Evolutionary conservation across 78 protist species (phyloP), one percentile per base, ranked within the genome.

Genomic region (Dictyostelium capitatum): DNA sequence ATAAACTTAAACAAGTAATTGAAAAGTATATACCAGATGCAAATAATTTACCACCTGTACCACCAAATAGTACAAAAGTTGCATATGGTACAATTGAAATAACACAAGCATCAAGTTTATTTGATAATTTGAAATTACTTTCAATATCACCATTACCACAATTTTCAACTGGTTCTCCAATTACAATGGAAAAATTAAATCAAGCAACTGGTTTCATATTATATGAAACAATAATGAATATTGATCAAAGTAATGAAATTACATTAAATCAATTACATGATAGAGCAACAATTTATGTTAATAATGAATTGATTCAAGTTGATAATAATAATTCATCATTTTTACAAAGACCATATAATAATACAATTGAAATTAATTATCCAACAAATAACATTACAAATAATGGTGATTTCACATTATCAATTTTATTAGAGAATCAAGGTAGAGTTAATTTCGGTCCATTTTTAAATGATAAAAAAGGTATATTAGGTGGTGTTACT

Each of bases 371-470:
- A 47, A 48, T 83, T 11, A 5, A 23, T 11, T 93, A 48, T 80
- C 43, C 80, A 8, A 3, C 75, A 12, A 53, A 77, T 47, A n/a
- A n/a, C n/a, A 23, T 79, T 10, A 47, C 78, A 3, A 23, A 43
- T 0, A 64, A 54, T 32, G 90, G 82, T 65, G 50, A 73, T 50
- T 78, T 75, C 89, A 90, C 79, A 50, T 4, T 23, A 41, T n/a
- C 32, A 28, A 79, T 90, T 23, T 23, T 83, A 14, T 28, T 83
- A 25, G 90, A 83, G 56, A 83, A 72, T 23, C 90, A 83, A 56
- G 90, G 90, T 83, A 25, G 90, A 43, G 64, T 83, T 28, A 83
- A 83, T 78, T 83, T 69, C 23, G 90, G 90, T 6, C 25, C 56
- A 2, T 83, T 50, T 12, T 46, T 83, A 62, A 17, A 53, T 20